Evolutionary conservation across 2,329 filamentous ascomycete genomes (phyloP).

Genomic region (Orbilia javanica): DNA sequence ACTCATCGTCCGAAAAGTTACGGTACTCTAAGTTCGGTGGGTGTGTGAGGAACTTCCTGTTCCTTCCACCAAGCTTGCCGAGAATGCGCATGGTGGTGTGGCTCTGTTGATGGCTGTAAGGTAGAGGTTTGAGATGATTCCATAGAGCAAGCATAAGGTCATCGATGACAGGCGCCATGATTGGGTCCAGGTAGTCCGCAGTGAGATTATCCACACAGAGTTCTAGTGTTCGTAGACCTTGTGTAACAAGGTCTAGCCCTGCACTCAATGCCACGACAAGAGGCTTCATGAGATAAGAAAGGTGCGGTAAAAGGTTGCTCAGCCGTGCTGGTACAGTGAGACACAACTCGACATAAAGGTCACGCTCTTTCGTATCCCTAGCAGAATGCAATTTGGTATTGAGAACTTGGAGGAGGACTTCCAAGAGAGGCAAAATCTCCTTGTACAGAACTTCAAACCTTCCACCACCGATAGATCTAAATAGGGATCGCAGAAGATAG

Average conservation of each 20-base stretch:
- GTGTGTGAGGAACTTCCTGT: slow-evolving; percentile 93
- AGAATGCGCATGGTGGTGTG: slow-evolving; percentile 98
- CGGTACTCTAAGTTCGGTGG: slow-evolving; percentile 86
- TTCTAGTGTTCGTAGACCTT: slow-evolving; percentile 91
- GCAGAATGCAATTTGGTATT: slow-evolving; percentile 94
- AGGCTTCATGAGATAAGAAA: slow-evolving; percentile 96
- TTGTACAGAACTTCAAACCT: slow-evolving; percentile 99
- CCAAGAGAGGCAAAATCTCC: slow-evolving; percentile 92
- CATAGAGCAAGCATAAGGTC: slow-evolving; percentile 98
- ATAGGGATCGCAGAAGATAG: slow-evolving; percentile 87
- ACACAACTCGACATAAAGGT: slow-evolving; percentile 96
- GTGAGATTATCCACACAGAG: slow-evolving; percentile 98
- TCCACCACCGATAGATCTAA: slow-evolving; percentile 95
- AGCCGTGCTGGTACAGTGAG: slow-evolving; percentile 94
- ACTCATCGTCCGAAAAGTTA: slow-evolving; percentile 85
- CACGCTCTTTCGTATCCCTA: slow-evolving; percentile 87
- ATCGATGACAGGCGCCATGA: slow-evolving; percentile 99
- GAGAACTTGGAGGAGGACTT: slow-evolving; percentile 97
- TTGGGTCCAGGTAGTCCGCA: slow-evolving; percentile 96
- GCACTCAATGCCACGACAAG: slow-evolving; percentile 94
- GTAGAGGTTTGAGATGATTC: slow-evolving; percentile 91
- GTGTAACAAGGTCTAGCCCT: slow-evolving; percentile 91
- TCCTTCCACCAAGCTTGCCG: slow-evolving; percentile 93
- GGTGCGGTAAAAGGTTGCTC: slow-evolving; percentile 92
- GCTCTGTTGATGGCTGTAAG: slow-evolving; percentile 96